Evolutionary conservation across 2,329 filamentous ascomycete species (phyloP).

Genomic region (Aureobasidium sp.): DNA sequence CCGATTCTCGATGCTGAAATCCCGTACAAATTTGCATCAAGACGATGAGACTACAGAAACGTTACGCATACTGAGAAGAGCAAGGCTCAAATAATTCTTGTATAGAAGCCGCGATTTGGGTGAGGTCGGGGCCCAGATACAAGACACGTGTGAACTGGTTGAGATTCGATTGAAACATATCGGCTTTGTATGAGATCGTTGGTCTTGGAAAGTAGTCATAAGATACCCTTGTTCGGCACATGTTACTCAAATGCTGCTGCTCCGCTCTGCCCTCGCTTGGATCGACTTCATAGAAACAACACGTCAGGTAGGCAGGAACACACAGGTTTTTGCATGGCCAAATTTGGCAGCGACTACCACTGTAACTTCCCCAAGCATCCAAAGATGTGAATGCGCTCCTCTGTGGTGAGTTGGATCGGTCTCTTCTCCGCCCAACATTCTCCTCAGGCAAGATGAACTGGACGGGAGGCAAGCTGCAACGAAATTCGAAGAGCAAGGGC

Average conservation of each 20-base stretch:
- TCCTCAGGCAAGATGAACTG: conserved; percentile 37
- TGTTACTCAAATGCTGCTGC: background rate
- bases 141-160: background rate
- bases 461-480: conserved; percentile 40
- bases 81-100: background rate
- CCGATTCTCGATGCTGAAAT: background rate
- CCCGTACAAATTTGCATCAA: conserved; percentile 3
- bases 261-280: background rate
- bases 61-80: background rate
- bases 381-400: background rate
- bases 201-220: background rate
- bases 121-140: background rate
- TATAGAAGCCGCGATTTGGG: background rate
- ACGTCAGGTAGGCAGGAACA: background rate
- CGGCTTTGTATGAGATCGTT: background rate
- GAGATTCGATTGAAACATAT: background rate
- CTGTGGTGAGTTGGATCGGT: background rate
- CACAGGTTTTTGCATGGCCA: background rate
- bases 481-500: conserved; percentile 29
- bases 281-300: background rate
- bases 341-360: background rate
- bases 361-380: background rate
- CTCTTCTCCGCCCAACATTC: background rate
- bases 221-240: background rate
- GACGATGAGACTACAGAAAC: background rate